Evolutionary conservation across 2,329 filamentous ascomycete species (phyloP), one percentile per base, ranked within the genome.

Genomic region (Myotisia sp.): DNA sequence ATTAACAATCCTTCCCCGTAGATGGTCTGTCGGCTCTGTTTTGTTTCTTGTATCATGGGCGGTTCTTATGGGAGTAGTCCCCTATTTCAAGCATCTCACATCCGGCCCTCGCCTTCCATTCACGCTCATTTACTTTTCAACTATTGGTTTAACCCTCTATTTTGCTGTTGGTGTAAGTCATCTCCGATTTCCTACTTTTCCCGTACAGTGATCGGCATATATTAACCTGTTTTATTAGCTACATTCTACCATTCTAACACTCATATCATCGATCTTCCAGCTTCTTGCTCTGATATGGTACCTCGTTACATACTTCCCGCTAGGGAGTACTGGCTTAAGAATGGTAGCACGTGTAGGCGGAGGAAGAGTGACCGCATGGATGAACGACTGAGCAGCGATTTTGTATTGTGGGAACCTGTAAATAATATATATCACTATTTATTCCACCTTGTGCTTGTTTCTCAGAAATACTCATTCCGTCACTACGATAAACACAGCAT

Each of bases 221-320:
- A 58, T 40, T 39, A 31, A 31, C 44, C 40, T 40, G 34, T 41
- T 35, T 24, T 34, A 38, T 37, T 49, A 93, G 85, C 75, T 92
- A 44, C 79, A 79, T 54, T 87, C 70, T 53, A 85, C 81, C 26
- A 61, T 92, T 42, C 72, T 95, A 44, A 95, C 90, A 10, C 66
- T 95, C 36, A 64, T 94, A 43, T 80, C 85, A 14, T 76, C 83
- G 41, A 68, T 94, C 40, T 63, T 86, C 46, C 90, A 98, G 56
- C 67, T 95, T 36, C 76, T 77, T 34, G 81, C 79, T 42, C 65
- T 95, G 43, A 44, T 83, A 29, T 95, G 87, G 87, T 95, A 95
- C 61, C 68, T 94, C 29, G 76, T 95, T 57, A 92, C 83, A 60
- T 98, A 98, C 59, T 95, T 95, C 51, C 90, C 90, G 17, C 93